Conservation (phyloP, 108 stramenopile genomes). For the Cyclostephanos tholiformis region DNA sequence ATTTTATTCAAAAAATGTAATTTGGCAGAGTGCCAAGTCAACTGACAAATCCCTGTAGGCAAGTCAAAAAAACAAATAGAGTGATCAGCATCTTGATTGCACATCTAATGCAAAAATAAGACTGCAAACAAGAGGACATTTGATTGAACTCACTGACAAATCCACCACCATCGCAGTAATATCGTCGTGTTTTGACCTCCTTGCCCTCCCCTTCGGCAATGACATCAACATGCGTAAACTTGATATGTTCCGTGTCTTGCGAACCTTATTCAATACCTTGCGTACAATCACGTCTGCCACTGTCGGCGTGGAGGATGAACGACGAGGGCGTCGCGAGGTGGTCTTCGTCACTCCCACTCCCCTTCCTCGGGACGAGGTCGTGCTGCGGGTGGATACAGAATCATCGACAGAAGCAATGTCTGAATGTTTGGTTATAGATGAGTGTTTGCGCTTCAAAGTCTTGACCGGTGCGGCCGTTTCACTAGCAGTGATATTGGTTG, state of each 20-base stretch:
- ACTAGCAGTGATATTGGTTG: conserved; percentile 23
- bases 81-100: not conserved
- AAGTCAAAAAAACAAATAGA: not conserved
- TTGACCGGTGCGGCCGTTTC: conserved; percentile 12
- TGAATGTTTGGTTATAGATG: conserved; percentile 48
- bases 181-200: conserved; percentile 89
- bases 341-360: conserved; percentile 3
- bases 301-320: conserved; percentile 47
- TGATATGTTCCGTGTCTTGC: conserved; percentile 74
- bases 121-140: not conserved
- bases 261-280: conserved; percentile 85
- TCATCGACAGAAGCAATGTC: conserved; percentile 32
- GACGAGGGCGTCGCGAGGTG: conserved; percentile 17
- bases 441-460: conserved; percentile 8
- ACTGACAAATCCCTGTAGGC: conserved; percentile 5
- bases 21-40: too few species aligned
- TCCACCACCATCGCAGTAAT: conserved; percentile 86
- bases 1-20: too few species aligned
- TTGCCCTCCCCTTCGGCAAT: conserved; percentile 75
- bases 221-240: conserved; percentile 80
- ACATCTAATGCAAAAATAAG: not conserved
- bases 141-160: conserved; percentile 46
- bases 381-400: conserved; percentile 38
- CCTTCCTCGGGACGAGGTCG: conserved; percentile 51
- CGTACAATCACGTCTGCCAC: conserved; percentile 85